phyloP scores from a whole-genome alignment of 495 filamentous ascomycete species.

The Hyaloscypha hepaticicola region DNA sequence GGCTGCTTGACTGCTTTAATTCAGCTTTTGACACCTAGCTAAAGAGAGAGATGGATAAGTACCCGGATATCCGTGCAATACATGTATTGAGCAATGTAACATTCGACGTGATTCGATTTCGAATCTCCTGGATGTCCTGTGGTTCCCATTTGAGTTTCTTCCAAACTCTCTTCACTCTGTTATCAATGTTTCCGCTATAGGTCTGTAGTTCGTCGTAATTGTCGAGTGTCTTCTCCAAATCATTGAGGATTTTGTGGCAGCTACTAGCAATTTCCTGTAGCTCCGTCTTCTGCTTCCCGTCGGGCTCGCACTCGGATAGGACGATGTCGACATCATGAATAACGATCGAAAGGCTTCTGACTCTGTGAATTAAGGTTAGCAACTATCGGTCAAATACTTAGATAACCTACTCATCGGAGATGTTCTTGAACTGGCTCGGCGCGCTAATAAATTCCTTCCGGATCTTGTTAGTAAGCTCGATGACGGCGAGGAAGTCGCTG shows the following conservation, averaged over 20 bases:
- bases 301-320: constrained; percentile 10
- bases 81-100: constrained; percentile 26
- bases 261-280: constrained; percentile 8
- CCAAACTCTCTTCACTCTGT: constrained; percentile 26
- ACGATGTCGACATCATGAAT: constrained; percentile 30
- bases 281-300: constrained; percentile 10
- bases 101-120: constrained; percentile 28
- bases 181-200: constrained; percentile 1
- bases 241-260: constrained; percentile 9
- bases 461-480: constrained; percentile 32
- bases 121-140: constrained; percentile 31
- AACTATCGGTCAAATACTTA: neutral
- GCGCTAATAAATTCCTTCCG: constrained; percentile 32
- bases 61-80: constrained; percentile 12
- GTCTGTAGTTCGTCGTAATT: constrained; percentile 5
- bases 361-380: constrained; percentile 16
- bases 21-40: constrained; percentile 13
- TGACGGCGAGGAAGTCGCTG: constrained; percentile 31
- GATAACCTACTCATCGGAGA: constrained; percentile 27
- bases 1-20: constrained; percentile 9
- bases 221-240: constrained; percentile 12
- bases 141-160: constrained; percentile 35
- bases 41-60: constrained; percentile 8
- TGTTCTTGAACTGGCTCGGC: constrained; percentile 31
- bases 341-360: constrained; percentile 29